Conservation (phyloP, 2,329 filamentous ascomycete species). For the Exophiala sideris region DNA sequence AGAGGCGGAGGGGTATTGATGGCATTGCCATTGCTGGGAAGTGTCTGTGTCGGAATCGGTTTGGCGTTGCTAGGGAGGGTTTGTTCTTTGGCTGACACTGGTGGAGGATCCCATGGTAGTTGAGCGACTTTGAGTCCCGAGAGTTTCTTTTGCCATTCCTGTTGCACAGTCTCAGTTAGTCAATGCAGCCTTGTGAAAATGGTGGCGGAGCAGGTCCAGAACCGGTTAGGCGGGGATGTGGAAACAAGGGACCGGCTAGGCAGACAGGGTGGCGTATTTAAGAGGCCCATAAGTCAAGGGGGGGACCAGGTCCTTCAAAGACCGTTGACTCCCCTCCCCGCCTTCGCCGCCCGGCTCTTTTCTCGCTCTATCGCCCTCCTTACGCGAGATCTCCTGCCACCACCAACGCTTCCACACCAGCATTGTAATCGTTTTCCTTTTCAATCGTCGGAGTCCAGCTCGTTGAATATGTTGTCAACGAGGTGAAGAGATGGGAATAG, state of each 20-base stretch:
- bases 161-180: neutral
- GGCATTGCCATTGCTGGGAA: constrained; percentile 28
- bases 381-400: neutral
- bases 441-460: neutral
- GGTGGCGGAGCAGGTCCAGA: constrained; percentile 7
- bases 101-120: constrained; percentile 94
- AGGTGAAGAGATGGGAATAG: constrained; percentile 3
- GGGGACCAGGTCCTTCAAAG: constrained; percentile 20
- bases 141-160: constrained; percentile 95
- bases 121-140: constrained; percentile 77
- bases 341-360: constrained; percentile 8
- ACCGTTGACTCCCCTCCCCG: constrained; percentile 25
- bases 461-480: neutral
- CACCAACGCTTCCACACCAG: neutral
- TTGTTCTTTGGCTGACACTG: constrained; percentile 53
- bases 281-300: constrained; percentile 27
- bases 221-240: constrained; percentile 12
- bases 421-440: neutral
- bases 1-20: constrained; percentile 36
- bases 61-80: constrained; percentile 37
- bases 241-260: constrained; percentile 12
- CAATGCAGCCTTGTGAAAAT: neutral
- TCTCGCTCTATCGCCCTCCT: constrained; percentile 11
- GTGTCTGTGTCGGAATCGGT: constrained; percentile 23
- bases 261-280: constrained; percentile 28